Base-by-base conservation (phyloP, 2,329 filamentous ascomycete genomes). In the Clarireedia paspali region DNA sequence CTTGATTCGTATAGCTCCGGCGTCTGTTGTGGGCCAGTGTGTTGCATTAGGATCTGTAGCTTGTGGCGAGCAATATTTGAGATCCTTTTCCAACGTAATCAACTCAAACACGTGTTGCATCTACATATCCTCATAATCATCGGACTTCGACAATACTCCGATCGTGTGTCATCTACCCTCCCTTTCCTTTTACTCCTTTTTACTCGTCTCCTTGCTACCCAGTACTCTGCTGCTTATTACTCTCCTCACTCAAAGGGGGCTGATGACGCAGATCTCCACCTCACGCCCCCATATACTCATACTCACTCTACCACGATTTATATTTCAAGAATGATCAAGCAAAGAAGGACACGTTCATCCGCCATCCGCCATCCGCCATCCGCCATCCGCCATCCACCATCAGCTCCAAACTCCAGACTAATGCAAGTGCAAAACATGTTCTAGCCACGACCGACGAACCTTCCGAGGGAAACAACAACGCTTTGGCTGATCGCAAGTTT, bases 401-500 rank as follows among this genome's bases (percentile, higher is more conserved):
- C 47, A 4, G 24, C 42, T 38, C 26, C 42, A n/a, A 15, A 26
- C 24, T 44, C 17, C 24, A 10, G 30, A 34, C 38, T 44, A 30
- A 20, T 36, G 9, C 27, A n/a, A 30, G 14, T 12, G 14, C 26
- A 23, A 45, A 40, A 24, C 39, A 46, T n/a, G 40, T 17, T 38
- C 50, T 53, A 47, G 34, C 40, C 40, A 53, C 14, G 42, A 26
- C 26, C 6, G 50, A 36, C 47, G 50, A 42, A 42, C 39, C 9
- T 20, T 42, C 39, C 39, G 39, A 42, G 39, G 34, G 36, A 34
- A 34, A 34, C 30, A 34, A 34, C 30, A 34, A 34, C 30, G 45
- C 40, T 47, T 45, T 45, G 42, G 24, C 42, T 45, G 42, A 26
- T 45, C n/a, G 7, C 52, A 34, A 15, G 52, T 54, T 54, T 54